These are phyloP conservation scores for Fragaria iinumae DNA, from an alignment of 306 rosid species.

Conservation along the genomic window DNA sequence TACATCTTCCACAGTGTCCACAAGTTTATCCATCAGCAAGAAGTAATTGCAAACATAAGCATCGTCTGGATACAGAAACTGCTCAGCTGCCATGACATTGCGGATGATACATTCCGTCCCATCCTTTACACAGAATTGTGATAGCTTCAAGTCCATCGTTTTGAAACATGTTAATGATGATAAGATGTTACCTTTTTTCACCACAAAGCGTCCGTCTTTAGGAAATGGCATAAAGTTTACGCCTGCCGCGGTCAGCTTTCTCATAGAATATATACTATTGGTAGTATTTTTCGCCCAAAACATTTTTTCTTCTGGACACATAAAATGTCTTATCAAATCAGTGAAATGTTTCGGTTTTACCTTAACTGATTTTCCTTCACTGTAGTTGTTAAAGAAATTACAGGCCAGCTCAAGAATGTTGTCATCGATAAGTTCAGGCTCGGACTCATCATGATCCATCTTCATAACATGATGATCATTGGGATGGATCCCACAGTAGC, in stretches of 20 bases:
- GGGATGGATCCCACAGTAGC: no score
- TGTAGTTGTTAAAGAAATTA: constrained; percentile 9
- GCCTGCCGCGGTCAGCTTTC: background rate
- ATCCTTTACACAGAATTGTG: background rate
- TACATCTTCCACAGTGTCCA: constrained; percentile 44
- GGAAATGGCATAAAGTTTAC: background rate
- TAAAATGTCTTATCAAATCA: constrained; percentile 45
- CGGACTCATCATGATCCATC: background rate
- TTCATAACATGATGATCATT: background rate
- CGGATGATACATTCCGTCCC: constrained; percentile 19
- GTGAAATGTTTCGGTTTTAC: constrained; percentile 36
- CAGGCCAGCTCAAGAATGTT: background rate
- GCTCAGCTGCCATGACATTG: constrained; percentile 57
- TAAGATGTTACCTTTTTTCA: background rate
- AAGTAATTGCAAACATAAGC: constrained; percentile 49
- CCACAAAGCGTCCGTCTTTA: background rate
- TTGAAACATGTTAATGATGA: no score
- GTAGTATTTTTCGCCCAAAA: background rate
- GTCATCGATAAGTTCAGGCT: background rate
- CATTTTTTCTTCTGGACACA: constrained; percentile 15
- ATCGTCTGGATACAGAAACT: constrained; percentile 41
- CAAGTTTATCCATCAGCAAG: constrained; percentile 37
- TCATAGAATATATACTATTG: background rate
- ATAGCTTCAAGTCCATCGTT: background rate
- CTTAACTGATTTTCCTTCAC: background rate